These are phyloP conservation scores for Mediolabrus comicus DNA, from an alignment of 108 stramenopile species.

Conservation along the genomic window DNA sequence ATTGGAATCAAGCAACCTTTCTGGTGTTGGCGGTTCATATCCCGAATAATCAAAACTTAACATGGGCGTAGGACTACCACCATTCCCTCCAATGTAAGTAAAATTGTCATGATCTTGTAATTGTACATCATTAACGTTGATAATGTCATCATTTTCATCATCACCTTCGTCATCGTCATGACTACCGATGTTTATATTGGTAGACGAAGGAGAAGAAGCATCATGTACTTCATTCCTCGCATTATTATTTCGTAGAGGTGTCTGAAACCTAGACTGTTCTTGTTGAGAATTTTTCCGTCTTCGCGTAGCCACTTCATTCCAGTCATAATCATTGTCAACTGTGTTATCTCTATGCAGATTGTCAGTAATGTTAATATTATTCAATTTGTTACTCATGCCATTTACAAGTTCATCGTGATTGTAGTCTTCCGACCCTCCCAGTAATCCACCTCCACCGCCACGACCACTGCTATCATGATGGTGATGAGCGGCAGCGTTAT, in stretches of 20 bases:
- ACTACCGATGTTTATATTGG: neutral
- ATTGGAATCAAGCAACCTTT: slow-evolving; percentile 10
- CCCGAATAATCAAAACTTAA: slow-evolving; percentile 41
- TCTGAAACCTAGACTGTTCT: neutral
- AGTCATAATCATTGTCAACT: neutral
- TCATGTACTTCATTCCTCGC: no score
- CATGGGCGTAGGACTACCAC: slow-evolving; percentile 32
- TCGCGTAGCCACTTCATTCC: neutral
- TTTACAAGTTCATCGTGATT: neutral
- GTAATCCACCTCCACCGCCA: neutral
- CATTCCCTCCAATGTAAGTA: neutral
- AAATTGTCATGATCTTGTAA: neutral
- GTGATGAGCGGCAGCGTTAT: no score
- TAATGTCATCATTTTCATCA: neutral
- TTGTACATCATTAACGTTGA: neutral
- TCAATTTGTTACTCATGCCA: neutral
- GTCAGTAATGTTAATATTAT: no score
- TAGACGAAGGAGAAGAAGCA: neutral
- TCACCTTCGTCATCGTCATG: neutral
- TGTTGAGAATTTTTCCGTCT: neutral
- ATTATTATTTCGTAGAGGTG: neutral
- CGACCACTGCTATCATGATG: neutral
- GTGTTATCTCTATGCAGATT: neutral
- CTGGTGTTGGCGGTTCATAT: slow-evolving; percentile 42
- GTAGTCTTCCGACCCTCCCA: neutral